Conservation (phyloP, 108 stramenopile genomes). For the Bacterosira constricta region DNA sequence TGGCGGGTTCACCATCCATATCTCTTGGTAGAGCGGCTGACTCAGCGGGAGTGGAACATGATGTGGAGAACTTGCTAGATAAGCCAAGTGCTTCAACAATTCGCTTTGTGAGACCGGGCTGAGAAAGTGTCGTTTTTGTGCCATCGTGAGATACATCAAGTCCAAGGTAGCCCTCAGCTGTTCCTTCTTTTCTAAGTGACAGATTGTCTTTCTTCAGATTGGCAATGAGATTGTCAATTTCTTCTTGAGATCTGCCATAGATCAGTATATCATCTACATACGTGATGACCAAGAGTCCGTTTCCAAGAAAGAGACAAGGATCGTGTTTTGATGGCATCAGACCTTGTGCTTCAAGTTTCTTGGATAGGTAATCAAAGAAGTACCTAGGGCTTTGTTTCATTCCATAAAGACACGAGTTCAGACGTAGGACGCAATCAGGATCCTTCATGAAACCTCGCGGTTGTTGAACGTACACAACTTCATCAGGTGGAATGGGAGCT, state of each 20-base stretch:
- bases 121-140: slow-evolving; percentile 17
- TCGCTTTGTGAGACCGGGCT: slow-evolving; percentile 53
- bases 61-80: neutral
- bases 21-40: neutral
- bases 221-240: neutral
- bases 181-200: neutral
- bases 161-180: slow-evolving; percentile 23
- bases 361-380: slow-evolving; percentile 34
- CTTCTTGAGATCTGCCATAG: neutral
- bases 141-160: neutral
- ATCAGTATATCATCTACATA: no score
- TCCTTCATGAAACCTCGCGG: slow-evolving; percentile 32
- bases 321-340: slow-evolving; percentile 26
- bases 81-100: slow-evolving; percentile 56
- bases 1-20: neutral
- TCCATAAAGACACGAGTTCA: slow-evolving; percentile 42
- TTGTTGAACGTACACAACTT: slow-evolving; percentile 42
- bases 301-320: slow-evolving; percentile 45
- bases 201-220: no score
- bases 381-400: slow-evolving; percentile 19
- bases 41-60: neutral
- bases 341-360: slow-evolving; percentile 6
- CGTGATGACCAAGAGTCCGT: slow-evolving; percentile 23
- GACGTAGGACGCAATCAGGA: neutral
- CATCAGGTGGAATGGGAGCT: slow-evolving; percentile 29